Base-by-base conservation (phyloP, 306 rosid genomes). In the Trifolium repens region DNA sequence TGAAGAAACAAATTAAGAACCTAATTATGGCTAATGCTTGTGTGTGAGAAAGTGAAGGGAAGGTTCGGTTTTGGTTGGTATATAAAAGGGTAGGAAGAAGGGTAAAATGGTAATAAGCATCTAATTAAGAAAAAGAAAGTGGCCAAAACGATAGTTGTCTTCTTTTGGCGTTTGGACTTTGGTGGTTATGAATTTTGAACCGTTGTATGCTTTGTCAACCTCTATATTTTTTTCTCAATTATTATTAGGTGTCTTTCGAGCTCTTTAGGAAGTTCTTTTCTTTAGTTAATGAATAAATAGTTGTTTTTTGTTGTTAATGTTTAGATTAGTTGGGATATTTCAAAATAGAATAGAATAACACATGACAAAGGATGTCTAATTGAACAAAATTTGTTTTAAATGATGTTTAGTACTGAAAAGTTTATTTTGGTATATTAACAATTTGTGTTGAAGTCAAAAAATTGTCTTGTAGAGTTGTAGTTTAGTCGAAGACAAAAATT, bases 41-140 rank as follows among this genome's bases (percentile, higher is more conserved):
- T 19, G 27, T 39, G 39, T 58, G 66, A 19, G 82, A 83, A 77
- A 19, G 59, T 73, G 60, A 40, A 53, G 83, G 60, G 82, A 81
- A 85, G 84, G 79, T 67, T 79, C 57, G 3, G 42, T 81, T 73
- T 79, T 42, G 3, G 43, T 80, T 76, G 68, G 78, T 66, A 75
- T 66, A 75, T 79, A 83, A 79, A 69, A 78, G 76, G 65, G 52
- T n/a, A 4, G 47, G 14, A 40, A 6, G 55, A 79, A 79, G 84
- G 87, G 80, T 37, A 15, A 60, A 77, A 73, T 81, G 11, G 93
- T 83, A 85, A 62, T 64, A 15, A 0, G 1, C 17, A 16, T 7
- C 5, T 9, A 19, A 73, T 71, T 52, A 61, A 67, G 49, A 80
- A 67, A 17, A 13, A 26, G 83, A 80, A 47, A 74, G 71, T 74